A percentile compares a stretch with the other conserved stretches of the same genome.
phyloP scores from a whole-genome alignment of 768 basidiomycete species.

The Psilocybe subaeruginosa region DNA sequence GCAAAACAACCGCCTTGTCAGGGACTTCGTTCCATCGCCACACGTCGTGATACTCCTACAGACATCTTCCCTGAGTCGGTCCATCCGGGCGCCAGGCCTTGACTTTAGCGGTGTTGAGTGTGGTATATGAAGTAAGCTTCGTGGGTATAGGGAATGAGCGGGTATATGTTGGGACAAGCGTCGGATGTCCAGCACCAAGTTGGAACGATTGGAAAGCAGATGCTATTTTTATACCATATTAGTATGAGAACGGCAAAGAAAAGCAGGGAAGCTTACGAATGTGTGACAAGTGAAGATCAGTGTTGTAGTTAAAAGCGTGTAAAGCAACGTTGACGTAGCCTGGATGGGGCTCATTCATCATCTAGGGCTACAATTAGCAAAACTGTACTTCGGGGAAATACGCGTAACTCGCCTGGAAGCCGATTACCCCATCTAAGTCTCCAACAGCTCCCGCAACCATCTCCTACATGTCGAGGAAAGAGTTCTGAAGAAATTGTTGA shows the following conservation, averaged over 20 bases:
- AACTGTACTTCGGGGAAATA: neutral
- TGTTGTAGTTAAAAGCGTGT: slow-evolving; percentile 91
- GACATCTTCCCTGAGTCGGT: slow-evolving; percentile 69
- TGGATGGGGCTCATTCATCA: slow-evolving; percentile 94
- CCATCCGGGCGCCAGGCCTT: slow-evolving; percentile 78
- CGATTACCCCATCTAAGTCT: slow-evolving; percentile 78
- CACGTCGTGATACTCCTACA: slow-evolving; percentile 93
- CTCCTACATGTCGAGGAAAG: slow-evolving; percentile 81
- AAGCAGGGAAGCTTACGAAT: slow-evolving; percentile 56
- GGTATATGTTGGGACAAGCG: slow-evolving; percentile 75
- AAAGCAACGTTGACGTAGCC: slow-evolving; percentile 88
- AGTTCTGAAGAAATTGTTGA: slow-evolving; percentile 82
- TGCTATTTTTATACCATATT: slow-evolving; percentile 43
- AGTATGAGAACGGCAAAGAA: neutral
- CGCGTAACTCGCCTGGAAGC: slow-evolving; percentile 72
- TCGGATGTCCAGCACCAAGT: slow-evolving; percentile 88
- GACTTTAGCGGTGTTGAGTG: slow-evolving; percentile 61
- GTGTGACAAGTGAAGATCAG: slow-evolving; percentile 85
- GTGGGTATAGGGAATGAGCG: slow-evolving; percentile 92
- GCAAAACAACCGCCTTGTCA: slow-evolving; percentile 70
- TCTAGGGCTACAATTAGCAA: slow-evolving; percentile 41
- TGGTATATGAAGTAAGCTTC: slow-evolving; percentile 52
- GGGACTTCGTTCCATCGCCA: slow-evolving; percentile 85
- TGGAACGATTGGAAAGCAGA: slow-evolving; percentile 89
- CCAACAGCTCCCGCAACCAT: slow-evolving; percentile 68